These are phyloP conservation scores for Phytophthora litchii DNA, from an alignment of 352 stramenopile species.

Conservation along the genomic window DNA sequence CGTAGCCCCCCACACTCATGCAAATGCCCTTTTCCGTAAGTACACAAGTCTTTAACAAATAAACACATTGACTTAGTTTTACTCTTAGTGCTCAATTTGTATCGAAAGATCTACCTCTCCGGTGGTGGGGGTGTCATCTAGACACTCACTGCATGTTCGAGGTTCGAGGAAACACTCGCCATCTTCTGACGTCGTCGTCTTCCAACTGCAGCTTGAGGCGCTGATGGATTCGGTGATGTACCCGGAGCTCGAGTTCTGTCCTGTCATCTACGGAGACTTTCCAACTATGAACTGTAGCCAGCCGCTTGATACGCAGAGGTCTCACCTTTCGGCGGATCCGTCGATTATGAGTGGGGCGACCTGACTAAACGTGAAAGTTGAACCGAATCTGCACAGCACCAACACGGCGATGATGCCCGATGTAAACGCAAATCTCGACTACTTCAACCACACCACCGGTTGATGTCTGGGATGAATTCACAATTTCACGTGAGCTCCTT, in stretches of 20 bases:
- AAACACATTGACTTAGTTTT: background rate
- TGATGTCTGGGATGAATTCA: too few species aligned
- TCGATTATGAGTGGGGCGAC: constrained; percentile 12
- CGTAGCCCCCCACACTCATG: constrained; percentile 11
- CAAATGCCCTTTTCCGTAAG: constrained; percentile 33
- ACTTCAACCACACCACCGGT: constrained; percentile 11
- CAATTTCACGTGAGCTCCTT: constrained; percentile 3
- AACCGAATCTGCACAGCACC: background rate
- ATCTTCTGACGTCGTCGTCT: constrained; percentile 16
- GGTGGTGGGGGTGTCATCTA: constrained; percentile 34
- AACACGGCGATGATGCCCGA: constrained; percentile 10
- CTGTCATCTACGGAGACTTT: constrained; percentile 23
- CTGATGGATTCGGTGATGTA: constrained; percentile 6
- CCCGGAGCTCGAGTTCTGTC: constrained; percentile 6
- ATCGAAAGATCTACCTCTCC: constrained; percentile 25
- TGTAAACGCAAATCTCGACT: constrained; percentile 16
- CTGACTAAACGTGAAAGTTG: constrained; percentile 16
- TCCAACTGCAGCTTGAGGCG: constrained; percentile 43
- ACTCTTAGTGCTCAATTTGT: background rate
- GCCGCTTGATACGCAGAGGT: background rate
- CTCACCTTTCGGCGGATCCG: background rate
- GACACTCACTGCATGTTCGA: constrained; percentile 44
- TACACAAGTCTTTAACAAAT: constrained; percentile 25
- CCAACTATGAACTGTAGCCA: constrained; percentile 26
- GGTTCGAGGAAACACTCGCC: constrained; percentile 31